Percentiles rank a stretch among this genome's conserved stretches.
These are phyloP conservation scores for Avena insularis DNA, from an alignment of 176 grass and related monocot species.

Conservation along the genomic window DNA sequence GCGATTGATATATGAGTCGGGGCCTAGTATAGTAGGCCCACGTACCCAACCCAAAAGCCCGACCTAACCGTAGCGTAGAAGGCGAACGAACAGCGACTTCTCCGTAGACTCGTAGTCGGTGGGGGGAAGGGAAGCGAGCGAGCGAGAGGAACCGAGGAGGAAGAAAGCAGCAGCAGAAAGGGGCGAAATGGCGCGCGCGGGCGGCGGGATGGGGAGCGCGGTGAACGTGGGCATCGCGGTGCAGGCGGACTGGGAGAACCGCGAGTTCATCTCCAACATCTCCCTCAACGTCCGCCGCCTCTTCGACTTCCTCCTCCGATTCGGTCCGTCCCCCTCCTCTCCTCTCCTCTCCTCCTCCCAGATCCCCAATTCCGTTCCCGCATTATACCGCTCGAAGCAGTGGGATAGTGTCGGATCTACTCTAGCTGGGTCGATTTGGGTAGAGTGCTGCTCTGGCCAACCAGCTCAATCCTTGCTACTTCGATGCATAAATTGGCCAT, in stretches of 20 bases:
- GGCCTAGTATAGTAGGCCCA: neutral
- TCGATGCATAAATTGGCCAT: neutral
- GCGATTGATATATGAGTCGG: no score
- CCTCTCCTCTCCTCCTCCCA: neutral
- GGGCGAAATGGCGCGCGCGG: conserved; percentile 46
- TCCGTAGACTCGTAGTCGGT: neutral
- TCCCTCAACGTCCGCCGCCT: conserved; percentile 96
- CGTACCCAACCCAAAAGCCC: neutral
- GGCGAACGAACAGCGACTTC: neutral
- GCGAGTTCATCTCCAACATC: conserved; percentile 99
- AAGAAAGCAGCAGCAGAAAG: neutral
- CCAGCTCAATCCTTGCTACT: neutral
- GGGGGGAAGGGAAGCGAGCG: neutral
- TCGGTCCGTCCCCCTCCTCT: conserved; percentile 46
- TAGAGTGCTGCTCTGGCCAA: neutral
- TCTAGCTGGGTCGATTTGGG: neutral
- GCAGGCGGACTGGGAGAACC: conserved; percentile 96
- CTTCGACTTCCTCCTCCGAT: conserved; percentile 94
- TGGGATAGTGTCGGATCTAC: neutral
- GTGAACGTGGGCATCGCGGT: conserved; percentile 96
- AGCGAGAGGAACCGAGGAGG: neutral
- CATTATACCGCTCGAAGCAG: neutral
- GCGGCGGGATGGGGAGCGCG: conserved; percentile 83
- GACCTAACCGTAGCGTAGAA: neutral
- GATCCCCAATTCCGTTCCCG: neutral